Evolutionary conservation across 768 basidiomycete genomes (phyloP), one percentile per base, ranked within the genome.

Genomic region (Amanita pseudoporphyria): DNA sequence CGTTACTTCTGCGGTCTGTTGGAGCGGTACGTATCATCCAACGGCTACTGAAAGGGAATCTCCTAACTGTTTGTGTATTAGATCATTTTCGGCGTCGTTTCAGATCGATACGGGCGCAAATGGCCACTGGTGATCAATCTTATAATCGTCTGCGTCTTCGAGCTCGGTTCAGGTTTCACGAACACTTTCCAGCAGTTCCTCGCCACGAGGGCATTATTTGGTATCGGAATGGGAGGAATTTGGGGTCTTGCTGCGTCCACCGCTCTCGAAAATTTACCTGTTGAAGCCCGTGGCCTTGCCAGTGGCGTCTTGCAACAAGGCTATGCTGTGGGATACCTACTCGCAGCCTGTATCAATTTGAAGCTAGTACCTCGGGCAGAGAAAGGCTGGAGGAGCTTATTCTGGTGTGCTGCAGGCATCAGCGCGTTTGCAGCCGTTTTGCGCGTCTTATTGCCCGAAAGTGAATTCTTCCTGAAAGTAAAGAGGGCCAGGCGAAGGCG

Each of bases 81-180:
- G 71, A 57, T 91, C 43, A 67, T 92, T 56, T 93, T 95, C 56
- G 92, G 91, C 40, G 62, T 92, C 37, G 57, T 84, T n/a, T 87
- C 86, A 1, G 94, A 96, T 62, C 79, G 94, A 3, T 95, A 72
- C 62, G 94, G 94, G 3, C 78, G 94, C 24, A 95, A 94, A 72
- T 98, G 92, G 92, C 92, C 92, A 4, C 72, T 94, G 4, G 79
- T 95, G 24, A 54, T 58, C 54, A 93, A 92, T 62, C 72, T 94
- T 16, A 40, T 90, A 21, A 60, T 93, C 41, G 77, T 90, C 53
- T 72, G 77, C 12, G 62, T 76, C 4, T 77, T 96, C 46, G 81
- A 92, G 58, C 77, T 96, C 18, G 87, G 81, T 0, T 80, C 81
- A 1, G 83, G 87, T 22, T 97, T 94, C 65, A 81, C 82, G 37